Evolutionary conservation across 177 flowering plant species (phyloP), one percentile per base, ranked within the genome.

Genomic region (Tripterygium wilfordii): DNA sequence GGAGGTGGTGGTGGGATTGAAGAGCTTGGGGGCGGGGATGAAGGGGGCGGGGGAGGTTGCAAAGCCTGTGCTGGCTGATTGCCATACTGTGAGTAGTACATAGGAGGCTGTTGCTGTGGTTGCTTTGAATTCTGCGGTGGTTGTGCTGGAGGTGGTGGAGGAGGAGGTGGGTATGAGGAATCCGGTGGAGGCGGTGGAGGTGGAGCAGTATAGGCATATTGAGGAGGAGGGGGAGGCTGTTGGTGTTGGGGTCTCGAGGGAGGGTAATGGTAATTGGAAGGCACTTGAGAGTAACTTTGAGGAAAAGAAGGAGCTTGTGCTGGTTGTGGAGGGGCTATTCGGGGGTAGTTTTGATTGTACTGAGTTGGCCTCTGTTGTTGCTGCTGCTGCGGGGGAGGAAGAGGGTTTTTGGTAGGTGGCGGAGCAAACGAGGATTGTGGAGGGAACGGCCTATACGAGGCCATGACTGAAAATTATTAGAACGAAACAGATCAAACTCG

Each of bases 171-270:
- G 46, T 63, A 76, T 0, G 76, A 65, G 19, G 79, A 60, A 14
- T 74, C 76, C 0, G 83, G 77, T 5, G 75, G 76, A 1, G 75
- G 78, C 1, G 79, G 83, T 10, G 80, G 85, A 1, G 70, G 78
- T 12, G 75, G 69, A 21, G 61, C 65, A 6, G 52, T 68, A 12
- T 51, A 63, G 2, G 62, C 74, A 56, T n/a, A 61, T 55, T 17
- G 58, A 13, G 54, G 51, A 46, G 24, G 25, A 20, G 24, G 13
- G 21, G 25, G 39, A 8, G 25, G 26, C 22, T 40, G 44, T 13
- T 40, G 44, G n/a, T n/a, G n/a, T 10, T 24, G 12, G 49, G 39
- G 42, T 18, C n/a, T n/a, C n/a, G n/a, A n/a, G n/a, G n/a, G n/a
- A n/a, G n/a, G n/a, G n/a, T n/a, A n/a, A n/a, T n/a, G n/a, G n/a